Base-by-base conservation (phyloP, 2,329 filamentous ascomycete species). In the Alternaria longipes region DNA sequence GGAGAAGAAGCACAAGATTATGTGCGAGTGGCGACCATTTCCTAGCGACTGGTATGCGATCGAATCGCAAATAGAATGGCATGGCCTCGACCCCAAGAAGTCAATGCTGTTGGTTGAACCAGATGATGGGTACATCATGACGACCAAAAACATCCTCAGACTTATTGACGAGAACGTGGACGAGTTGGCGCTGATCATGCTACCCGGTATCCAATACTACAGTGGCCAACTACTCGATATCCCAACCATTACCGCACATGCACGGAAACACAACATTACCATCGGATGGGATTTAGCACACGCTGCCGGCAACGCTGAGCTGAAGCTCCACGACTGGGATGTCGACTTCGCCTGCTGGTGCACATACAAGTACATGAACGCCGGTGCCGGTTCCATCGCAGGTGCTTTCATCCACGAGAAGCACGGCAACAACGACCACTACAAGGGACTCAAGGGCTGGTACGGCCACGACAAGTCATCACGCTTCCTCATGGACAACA, bases 261-360 rank as follows among this genome's bases (percentile, higher is more conserved):
- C 93, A 0, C 90, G 89, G 64, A 84, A 83, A 1, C 87, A 86
- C 68, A 90, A 89, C 51, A 87, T 96, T 40, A 78, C 88, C 1
- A 89, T 95, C 6, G 92, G 92, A 24, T 97, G 93, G 93, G 93
- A 97, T 75, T 88, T 94, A 26, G 93, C 93, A 0, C 93, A 97
- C 77, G 92, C 92, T 0, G 91, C 87, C 14, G 93, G 93, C 24
- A 97, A 97, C 73, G 91, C 95, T 4, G 88, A 91, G 55, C 80
- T 97, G 8, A 80, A 83, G 58, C 84, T 97, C 18, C 93, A 97
- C 79, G 91, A 94, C 67, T 97, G 93, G 93, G 85, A 91, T 67
- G 92, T 96, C 28, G 93, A 97, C 77, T 97, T 96, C 71, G 93
- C 93, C 4, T 91, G 87, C 58, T 97, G 93, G 93, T 97, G 93